phyloP scores from a whole-genome alignment of 2,329 filamentous ascomycete genomes.

The Pseudodiploospora longispora region DNA sequence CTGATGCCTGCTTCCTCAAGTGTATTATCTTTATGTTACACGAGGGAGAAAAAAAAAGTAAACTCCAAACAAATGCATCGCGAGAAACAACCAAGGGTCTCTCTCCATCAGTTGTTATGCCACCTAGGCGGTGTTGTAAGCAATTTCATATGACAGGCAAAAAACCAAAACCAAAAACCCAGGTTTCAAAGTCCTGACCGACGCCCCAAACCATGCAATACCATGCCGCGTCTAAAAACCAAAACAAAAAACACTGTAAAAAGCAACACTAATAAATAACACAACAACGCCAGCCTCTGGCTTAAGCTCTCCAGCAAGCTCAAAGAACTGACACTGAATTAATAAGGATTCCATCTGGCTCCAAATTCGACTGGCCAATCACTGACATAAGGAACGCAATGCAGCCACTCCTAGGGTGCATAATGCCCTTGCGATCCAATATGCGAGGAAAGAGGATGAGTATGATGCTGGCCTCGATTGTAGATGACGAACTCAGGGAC shows the following conservation, averaged over 20 bases:
- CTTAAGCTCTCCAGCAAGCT: conserved; percentile 5
- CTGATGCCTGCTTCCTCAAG: not conserved
- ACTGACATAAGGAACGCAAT: conserved; percentile 7
- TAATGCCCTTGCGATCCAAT: conserved; percentile 23
- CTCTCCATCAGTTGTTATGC: conserved; percentile 1
- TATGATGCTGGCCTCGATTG: conserved; percentile 24
- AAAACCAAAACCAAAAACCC: conserved; percentile 3
- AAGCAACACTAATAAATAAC: conserved; percentile 6
- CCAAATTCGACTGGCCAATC: conserved; percentile 1
- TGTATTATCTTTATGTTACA: too few species aligned
- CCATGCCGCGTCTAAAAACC: conserved; percentile 16
- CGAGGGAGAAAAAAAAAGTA: not conserved
- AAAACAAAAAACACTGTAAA: not conserved
- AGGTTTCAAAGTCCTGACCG: conserved; percentile 13
- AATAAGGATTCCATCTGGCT: not conserved
- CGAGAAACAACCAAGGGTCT: conserved; percentile 2
- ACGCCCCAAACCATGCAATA: conserved; percentile 24
- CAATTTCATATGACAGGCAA: not conserved
- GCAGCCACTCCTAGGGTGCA: conserved; percentile 25
- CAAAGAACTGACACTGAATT: not conserved
- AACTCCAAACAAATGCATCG: conserved; percentile 13
- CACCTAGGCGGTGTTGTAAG: not conserved
- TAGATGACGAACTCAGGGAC: conserved; percentile 53
- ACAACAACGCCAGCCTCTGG: not conserved
- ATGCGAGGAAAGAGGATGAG: conserved; percentile 16